phyloP scores from a whole-genome alignment of 495 filamentous ascomycete genomes.

The Aspergillus campestris region DNA sequence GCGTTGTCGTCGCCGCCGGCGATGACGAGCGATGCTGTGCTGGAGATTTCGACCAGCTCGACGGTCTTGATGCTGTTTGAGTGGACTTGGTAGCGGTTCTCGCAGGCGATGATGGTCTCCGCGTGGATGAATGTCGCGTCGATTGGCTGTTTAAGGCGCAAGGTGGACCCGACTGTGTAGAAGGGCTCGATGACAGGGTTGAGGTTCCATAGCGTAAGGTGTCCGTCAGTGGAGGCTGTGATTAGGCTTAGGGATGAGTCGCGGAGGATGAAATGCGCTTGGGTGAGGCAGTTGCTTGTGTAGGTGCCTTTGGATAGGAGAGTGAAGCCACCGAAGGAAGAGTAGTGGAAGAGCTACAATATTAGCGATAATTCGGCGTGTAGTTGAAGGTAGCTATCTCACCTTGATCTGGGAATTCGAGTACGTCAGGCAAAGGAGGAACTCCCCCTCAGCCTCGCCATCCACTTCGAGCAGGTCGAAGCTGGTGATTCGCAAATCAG shows the following conservation, averaged over 20 bases:
- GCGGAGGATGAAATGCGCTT: conserved; percentile 46
- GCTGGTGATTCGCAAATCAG: conserved; percentile 70
- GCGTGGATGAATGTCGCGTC: conserved; percentile 7
- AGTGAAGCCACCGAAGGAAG: conserved; percentile 35
- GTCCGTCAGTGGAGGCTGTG: conserved; percentile 57
- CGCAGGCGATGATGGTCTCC: conserved; percentile 19
- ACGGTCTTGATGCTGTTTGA: conserved; percentile 66
- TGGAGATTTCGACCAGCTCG: conserved; percentile 23
- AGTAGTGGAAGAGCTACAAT: conserved; percentile 51
- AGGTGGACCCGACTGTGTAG: conserved; percentile 17
- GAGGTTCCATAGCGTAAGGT: conserved; percentile 47
- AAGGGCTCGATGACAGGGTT: conserved; percentile 22
- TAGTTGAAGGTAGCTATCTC: conserved; percentile 2
- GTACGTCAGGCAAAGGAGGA: conserved; percentile 56
- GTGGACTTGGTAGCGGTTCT: conserved; percentile 47
- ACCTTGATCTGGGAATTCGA: conserved; percentile 72
- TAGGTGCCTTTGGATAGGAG: conserved; percentile 54
- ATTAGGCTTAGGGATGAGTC: conserved; percentile 30
- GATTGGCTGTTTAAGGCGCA: conserved; percentile 16
- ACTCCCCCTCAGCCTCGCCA: conserved; percentile 16
- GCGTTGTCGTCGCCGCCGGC: conserved; percentile 83
- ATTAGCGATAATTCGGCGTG: conserved; percentile 1
- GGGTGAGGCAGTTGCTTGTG: conserved; percentile 71
- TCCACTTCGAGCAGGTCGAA: conserved; percentile 51
- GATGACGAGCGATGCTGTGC: conserved; percentile 43